Evolutionary conservation across 257 asterid genomes (phyloP).

Genomic region (Lavandula angustifolia): DNA sequence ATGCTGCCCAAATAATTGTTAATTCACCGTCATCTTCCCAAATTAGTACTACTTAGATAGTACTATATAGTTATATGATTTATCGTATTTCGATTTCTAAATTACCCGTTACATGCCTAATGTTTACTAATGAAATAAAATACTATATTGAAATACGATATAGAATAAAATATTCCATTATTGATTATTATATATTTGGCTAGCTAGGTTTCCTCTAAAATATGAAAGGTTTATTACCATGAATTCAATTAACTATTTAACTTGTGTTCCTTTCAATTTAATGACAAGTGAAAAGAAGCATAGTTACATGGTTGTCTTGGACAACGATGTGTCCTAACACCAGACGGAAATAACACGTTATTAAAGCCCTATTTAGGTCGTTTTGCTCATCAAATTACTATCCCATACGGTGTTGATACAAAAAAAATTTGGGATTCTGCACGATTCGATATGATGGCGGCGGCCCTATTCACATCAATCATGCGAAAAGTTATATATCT

Average conservation of each 20-base stretch:
- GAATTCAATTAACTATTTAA: conserved; percentile 5
- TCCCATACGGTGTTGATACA: no score
- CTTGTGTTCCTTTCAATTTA: conserved; percentile 13
- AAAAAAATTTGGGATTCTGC: no score
- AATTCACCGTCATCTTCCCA: conserved; percentile 28
- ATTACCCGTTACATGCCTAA: no score
- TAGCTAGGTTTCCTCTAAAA: conserved; percentile 2
- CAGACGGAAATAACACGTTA: conserved; percentile 19
- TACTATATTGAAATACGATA: background rate
- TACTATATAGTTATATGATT: background rate
- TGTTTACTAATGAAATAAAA: background rate
- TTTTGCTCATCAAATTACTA: background rate
- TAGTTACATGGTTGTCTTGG: conserved; percentile 27
- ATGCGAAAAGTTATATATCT: no score
- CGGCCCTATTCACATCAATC: no score
- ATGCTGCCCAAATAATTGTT: conserved; percentile 7
- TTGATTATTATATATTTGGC: background rate
- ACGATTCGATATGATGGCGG: no score
- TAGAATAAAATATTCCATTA: no score
- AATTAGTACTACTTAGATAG: background rate
- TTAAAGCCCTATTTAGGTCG: background rate
- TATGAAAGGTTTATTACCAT: background rate
- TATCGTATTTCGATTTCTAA: no score
- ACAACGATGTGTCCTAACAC: conserved; percentile 27
- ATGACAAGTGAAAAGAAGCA: conserved; percentile 26